Conservation (phyloP, 2,329 filamentous ascomycete genomes). For the Achaetomium macrosporum region DNA sequence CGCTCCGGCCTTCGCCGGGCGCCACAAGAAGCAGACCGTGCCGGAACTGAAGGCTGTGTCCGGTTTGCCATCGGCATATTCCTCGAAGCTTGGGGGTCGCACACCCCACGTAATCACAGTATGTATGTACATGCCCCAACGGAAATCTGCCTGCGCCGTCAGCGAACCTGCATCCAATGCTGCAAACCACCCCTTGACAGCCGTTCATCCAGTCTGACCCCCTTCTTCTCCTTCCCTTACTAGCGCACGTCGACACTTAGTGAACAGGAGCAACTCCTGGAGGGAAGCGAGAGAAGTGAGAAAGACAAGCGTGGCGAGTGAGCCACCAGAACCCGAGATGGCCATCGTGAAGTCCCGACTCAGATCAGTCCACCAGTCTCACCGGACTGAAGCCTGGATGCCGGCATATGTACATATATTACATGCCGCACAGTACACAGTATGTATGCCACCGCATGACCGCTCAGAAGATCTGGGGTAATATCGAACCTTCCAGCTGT, state of each 20-base stretch:
- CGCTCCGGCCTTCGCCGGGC: conserved; percentile 4
- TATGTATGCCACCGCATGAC: conserved; percentile 5
- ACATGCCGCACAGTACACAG: neutral
- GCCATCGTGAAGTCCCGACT: neutral
- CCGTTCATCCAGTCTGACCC: conserved; percentile 1
- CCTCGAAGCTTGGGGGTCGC: neutral
- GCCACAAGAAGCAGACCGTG: neutral
- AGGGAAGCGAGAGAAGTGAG: neutral
- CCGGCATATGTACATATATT: neutral
- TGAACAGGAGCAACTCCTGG: neutral
- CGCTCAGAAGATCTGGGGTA: neutral
- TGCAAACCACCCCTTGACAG: neutral
- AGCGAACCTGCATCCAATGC: conserved; percentile 10
- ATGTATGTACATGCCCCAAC: neutral
- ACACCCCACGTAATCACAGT: neutral
- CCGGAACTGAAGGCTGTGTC: conserved; percentile 7
- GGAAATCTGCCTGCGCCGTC: conserved; percentile 9
- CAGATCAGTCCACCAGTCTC: neutral
- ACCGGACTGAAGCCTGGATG: conserved; percentile 1
- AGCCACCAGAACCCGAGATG: conserved; percentile 7
- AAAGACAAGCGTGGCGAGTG: neutral
- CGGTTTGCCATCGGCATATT: conserved; percentile 10
- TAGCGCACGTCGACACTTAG: neutral
- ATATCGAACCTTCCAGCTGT: no score
- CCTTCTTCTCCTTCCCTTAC: neutral